A percentile compares a stretch with the other conserved stretches of the same genome.
phyloP scores from a whole-genome alignment of 2,329 filamentous ascomycete species.

The Pseudogymnoascus sp. region DNA sequence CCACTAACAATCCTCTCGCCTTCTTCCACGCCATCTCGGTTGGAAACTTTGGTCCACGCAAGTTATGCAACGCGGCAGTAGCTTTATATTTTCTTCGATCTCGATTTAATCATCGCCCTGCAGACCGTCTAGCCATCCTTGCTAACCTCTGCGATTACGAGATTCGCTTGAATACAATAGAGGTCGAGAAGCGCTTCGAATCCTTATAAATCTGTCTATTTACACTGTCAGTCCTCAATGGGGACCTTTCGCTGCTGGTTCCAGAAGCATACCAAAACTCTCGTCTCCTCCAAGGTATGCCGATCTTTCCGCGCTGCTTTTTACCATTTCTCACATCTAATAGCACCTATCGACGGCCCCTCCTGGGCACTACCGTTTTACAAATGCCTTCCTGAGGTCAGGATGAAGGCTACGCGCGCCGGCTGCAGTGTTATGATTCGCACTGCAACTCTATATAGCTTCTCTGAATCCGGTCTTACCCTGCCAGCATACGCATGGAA shows the following conservation, averaged over 20 bases:
- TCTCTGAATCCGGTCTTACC: too few species aligned
- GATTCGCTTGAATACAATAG: constrained; percentile 12
- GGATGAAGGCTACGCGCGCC: too few species aligned
- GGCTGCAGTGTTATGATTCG: too few species aligned
- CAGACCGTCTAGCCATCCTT: constrained; percentile 17
- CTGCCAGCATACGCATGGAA: too few species aligned
- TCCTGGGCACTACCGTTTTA: too few species aligned
- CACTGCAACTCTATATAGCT: too few species aligned
- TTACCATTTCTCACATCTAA: too few species aligned
- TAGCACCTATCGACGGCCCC: too few species aligned
- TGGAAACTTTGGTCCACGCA: neutral
- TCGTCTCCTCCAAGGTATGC: too few species aligned
- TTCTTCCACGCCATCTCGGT: neutral
- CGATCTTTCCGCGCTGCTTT: too few species aligned
- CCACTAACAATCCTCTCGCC: neutral
- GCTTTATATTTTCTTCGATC: constrained; percentile 13
- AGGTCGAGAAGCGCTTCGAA: constrained; percentile 10
- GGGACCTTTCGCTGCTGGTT: constrained; percentile 13
- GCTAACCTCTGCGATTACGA: constrained; percentile 17
- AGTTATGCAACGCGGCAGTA: constrained; percentile 14
- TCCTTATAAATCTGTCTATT: constrained; percentile 6
- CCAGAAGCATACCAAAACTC: constrained; percentile 9
- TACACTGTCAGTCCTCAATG: constrained; percentile 14
- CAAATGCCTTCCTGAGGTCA: too few species aligned
- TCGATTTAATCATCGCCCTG: constrained; percentile 10